Evolutionary conservation across 345 rosid genomes (phyloP).

Genomic region (Reutealis trisperma): DNA sequence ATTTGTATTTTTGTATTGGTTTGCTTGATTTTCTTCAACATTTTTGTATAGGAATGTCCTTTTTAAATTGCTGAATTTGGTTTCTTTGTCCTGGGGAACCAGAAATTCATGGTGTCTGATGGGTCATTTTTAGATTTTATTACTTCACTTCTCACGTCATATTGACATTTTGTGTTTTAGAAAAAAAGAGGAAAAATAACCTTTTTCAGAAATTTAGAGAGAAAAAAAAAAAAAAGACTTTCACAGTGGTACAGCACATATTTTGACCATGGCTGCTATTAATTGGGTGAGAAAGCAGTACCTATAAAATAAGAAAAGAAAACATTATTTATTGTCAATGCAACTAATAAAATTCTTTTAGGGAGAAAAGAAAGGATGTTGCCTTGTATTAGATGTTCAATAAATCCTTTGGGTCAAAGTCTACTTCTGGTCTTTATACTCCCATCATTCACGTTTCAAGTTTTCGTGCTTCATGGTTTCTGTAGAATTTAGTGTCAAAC

Average conservation of each 20-base stretch:
- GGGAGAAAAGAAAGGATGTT: background rate
- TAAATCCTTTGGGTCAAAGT: slow-evolving; percentile 1
- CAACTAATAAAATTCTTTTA: no score
- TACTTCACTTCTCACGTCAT: no score
- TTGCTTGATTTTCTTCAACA: background rate
- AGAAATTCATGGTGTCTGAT: background rate
- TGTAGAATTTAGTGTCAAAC: background rate
- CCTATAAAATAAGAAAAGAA: background rate
- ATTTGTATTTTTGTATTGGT: no score
- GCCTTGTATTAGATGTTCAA: background rate
- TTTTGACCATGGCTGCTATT: background rate
- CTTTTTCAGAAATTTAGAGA: no score
- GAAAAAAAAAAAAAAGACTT: background rate
- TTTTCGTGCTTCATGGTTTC: background rate
- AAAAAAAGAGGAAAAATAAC: no score
- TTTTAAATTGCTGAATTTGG: background rate
- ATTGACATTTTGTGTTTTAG: no score
- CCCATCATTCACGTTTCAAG: slow-evolving; percentile 10
- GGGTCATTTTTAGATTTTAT: no score
- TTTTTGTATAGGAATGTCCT: background rate
- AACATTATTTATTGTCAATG: no score
- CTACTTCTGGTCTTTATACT: slow-evolving; percentile 2
- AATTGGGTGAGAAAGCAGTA: background rate
- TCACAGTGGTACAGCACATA: background rate
- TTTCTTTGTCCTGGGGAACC: background rate